These are phyloP conservation scores for Mortierella claussenii DNA, from an alignment of 192 early-diverging fungal species.

Conservation along the genomic window DNA sequence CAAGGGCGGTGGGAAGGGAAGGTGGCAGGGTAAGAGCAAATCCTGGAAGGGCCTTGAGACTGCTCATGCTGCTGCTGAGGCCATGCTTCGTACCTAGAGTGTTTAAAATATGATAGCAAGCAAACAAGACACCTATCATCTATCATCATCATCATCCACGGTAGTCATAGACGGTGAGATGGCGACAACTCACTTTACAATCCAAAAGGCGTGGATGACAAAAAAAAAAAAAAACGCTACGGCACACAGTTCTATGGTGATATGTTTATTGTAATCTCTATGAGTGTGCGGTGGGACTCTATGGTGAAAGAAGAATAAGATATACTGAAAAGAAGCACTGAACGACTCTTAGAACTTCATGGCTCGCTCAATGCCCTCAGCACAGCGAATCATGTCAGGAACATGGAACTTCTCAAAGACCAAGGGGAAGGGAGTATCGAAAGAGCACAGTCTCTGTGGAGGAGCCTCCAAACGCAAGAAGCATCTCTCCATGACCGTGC, in stretches of 20 bases:
- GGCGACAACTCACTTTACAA: background rate
- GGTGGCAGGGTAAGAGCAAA: conserved; percentile 63
- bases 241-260: background rate
- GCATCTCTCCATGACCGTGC: conserved; percentile 90
- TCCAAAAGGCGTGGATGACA: background rate
- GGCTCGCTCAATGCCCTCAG: conserved; percentile 87
- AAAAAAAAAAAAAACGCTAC: background rate
- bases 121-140: background rate
- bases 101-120: background rate
- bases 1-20: conserved; percentile 62
- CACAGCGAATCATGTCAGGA: conserved; percentile 84
- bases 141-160: too few relatives aligned
- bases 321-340: too few relatives aligned
- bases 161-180: too few relatives aligned
- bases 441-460: conserved; percentile 76
- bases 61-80: conserved; percentile 24
- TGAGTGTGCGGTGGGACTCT: background rate
- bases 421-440: conserved; percentile 87
- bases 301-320: background rate
- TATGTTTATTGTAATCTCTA: conserved; percentile 1
- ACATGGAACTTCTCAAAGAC: conserved; percentile 95
- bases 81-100: conserved; percentile 9
- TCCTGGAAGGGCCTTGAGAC: conserved; percentile 56
- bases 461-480: conserved; percentile 93
- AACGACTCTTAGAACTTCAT: conserved; percentile 69